Evolutionary conservation across 2,329 filamentous ascomycete species (phyloP).

Genomic region (Juglanconis sp.): DNA sequence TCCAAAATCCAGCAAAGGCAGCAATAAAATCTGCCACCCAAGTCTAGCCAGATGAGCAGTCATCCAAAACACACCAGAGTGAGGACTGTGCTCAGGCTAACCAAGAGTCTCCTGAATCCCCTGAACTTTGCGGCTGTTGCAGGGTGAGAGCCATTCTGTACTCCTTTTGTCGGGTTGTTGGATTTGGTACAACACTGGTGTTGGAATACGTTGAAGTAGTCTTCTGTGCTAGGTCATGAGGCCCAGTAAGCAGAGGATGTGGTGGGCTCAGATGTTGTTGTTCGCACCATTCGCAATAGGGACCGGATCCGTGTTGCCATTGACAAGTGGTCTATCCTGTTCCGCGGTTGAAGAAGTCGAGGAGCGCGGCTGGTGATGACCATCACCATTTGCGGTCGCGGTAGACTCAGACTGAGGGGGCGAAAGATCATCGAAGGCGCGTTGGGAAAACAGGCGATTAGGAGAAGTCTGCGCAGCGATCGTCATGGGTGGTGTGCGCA

Average conservation of each 20-base stretch:
- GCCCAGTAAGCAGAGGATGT: neutral
- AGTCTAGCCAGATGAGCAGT: neutral
- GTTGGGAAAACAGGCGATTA: constrained; percentile 25
- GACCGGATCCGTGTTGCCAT: constrained; percentile 3
- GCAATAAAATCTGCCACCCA: neutral
- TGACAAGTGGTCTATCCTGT: constrained; percentile 13
- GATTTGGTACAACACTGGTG: neutral
- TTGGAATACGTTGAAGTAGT: neutral
- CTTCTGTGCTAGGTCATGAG: neutral
- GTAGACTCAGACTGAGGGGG: constrained; percentile 18
- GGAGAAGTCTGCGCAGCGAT: constrained; percentile 50
- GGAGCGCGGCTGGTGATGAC: constrained; percentile 14
- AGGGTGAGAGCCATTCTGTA: neutral
- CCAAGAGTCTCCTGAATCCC: neutral
- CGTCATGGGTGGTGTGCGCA: constrained; percentile 39
- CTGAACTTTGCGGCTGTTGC: too few species aligned
- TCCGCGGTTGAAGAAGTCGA: constrained; percentile 15
- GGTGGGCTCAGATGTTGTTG: neutral
- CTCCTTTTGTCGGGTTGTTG: neutral
- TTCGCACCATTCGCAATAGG: neutral
- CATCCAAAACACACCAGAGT: neutral
- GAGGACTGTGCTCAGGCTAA: neutral
- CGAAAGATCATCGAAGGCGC: constrained; percentile 30
- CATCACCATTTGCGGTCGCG: constrained; percentile 20
- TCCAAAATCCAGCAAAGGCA: neutral